Conservation (phyloP, 495 filamentous ascomycete genomes). For the Symbiotaphrina buchneri region DNA sequence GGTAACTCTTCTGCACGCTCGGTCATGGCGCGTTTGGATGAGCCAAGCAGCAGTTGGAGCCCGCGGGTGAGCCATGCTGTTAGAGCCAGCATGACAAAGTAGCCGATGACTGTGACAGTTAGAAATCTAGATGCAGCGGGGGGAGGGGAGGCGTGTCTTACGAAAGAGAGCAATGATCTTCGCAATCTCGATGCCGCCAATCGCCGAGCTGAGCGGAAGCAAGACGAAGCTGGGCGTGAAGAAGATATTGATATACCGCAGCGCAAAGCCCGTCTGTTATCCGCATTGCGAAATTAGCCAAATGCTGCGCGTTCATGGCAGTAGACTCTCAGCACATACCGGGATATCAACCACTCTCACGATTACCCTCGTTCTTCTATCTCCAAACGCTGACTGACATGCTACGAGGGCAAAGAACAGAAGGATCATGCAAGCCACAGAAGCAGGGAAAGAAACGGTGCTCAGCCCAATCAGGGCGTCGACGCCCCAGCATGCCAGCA, state of each 20-base stretch:
- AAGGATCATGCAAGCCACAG: constrained; percentile 24
- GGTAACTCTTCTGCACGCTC: constrained; percentile 25
- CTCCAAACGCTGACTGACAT: constrained; percentile 20
- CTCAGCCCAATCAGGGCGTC: constrained; percentile 22
- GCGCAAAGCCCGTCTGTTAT: constrained; percentile 27
- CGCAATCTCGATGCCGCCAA: constrained; percentile 24
- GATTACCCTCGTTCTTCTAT: constrained; percentile 17
- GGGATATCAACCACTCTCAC: constrained; percentile 24
- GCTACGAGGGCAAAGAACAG: constrained; percentile 22
- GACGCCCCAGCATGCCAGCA: constrained; percentile 26
- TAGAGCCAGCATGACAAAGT: constrained; percentile 18
- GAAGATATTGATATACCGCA: constrained; percentile 29
- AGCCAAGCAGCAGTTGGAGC: constrained; percentile 23
- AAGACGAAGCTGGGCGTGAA: constrained; percentile 31
- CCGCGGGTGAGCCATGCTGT: constrained; percentile 25
- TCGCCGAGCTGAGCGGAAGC: constrained; percentile 23
- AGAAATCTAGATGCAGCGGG: neutral
- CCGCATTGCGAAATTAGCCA: too few species aligned
- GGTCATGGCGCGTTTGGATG: constrained; percentile 21
- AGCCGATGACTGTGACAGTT: constrained; percentile 20
- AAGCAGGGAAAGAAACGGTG: constrained; percentile 26
- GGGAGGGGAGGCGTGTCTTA: constrained; percentile 9
- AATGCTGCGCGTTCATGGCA: too few species aligned
- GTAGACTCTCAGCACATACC: neutral
- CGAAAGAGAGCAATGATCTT: constrained; percentile 30